These are phyloP conservation scores for Fusarium setosum DNA, from an alignment of 2,329 filamentous ascomycete genomes.

Conservation along the genomic window DNA sequence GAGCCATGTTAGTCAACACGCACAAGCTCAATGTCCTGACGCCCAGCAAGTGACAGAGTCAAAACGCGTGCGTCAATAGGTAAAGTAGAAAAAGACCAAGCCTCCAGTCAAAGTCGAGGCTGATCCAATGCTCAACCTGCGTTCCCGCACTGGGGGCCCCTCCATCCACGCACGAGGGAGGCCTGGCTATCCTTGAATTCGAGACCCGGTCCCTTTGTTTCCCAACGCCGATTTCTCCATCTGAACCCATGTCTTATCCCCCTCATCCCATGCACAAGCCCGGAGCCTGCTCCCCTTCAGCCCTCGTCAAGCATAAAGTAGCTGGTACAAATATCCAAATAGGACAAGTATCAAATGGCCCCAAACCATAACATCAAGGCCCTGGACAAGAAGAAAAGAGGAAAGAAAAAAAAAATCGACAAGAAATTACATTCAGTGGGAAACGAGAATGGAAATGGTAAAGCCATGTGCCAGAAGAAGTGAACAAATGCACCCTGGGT, in stretches of 20 bases:
- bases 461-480: constrained; percentile 32
- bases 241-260: constrained; percentile 6
- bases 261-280: neutral
- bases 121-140: neutral
- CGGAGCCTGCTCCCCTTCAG: too few species aligned
- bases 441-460: constrained; percentile 6
- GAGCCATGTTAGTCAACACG: neutral
- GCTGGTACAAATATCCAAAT: constrained; percentile 2
- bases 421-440: constrained; percentile 22
- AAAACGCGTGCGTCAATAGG: neutral
- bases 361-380: neutral
- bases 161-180: neutral
- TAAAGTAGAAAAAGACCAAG: neutral
- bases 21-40: neutral
- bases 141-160: neutral
- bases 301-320: too few species aligned
- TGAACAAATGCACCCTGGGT: constrained; percentile 38
- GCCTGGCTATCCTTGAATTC: constrained; percentile 8
- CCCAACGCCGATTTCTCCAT: constrained; percentile 25
- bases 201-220: constrained; percentile 5
- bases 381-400: constrained; percentile 11
- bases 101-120: neutral
- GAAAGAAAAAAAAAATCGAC: neutral
- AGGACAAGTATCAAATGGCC: neutral
- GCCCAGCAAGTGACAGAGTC: neutral